Conservation (phyloP, 2,329 filamentous ascomycete genomes). For the Alternaria sp. region DNA sequence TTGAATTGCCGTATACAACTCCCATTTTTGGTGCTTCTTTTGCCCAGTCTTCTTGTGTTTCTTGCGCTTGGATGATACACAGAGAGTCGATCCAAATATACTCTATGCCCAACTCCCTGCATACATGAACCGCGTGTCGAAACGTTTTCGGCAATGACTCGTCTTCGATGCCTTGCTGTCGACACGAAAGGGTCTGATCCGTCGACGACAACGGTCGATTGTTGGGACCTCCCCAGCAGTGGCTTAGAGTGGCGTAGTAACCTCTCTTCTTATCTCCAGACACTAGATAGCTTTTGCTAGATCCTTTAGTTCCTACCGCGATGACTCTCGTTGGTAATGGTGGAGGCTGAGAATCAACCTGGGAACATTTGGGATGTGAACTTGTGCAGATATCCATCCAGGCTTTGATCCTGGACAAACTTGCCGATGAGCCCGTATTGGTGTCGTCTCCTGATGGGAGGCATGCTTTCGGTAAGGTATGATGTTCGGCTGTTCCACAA, state of each 20-base stretch:
- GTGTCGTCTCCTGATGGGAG: background rate
- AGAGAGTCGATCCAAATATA: background rate
- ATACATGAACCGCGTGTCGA: accelerated
- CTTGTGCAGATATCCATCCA: background rate
- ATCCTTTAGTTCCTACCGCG: background rate
- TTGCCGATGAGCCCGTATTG: background rate
- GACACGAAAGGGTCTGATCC: background rate
- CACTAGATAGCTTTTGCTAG: background rate
- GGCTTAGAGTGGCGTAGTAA: background rate
- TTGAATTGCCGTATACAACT: background rate
- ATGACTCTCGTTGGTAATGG: background rate
- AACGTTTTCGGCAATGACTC: background rate
- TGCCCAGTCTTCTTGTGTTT: background rate
- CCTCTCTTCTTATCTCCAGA: accelerated
- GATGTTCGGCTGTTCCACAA: background rate
- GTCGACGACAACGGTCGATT: background rate
- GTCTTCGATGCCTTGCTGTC: background rate
- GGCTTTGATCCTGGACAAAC: background rate
- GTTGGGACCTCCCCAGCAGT: background rate
- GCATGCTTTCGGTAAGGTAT: accelerated
- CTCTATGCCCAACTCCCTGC: background rate
- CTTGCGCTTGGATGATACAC: background rate
- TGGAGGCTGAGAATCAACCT: background rate
- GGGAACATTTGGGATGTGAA: background rate
- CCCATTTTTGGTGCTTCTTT: background rate